Evolutionary conservation across 129 eudicot genomes (phyloP).

Genomic region (Oenanthe sinensis): DNA sequence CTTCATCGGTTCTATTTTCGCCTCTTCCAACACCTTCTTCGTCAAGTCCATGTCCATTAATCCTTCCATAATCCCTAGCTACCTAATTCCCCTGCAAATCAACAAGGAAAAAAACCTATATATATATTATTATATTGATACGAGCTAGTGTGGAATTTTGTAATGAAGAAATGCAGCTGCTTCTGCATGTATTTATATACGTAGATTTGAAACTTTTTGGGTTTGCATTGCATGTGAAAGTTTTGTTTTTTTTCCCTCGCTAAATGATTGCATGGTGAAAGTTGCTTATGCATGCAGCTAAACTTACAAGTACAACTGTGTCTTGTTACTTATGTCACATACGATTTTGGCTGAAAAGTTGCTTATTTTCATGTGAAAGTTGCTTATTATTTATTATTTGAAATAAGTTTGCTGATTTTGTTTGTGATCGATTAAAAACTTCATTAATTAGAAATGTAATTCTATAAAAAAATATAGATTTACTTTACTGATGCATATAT

Average conservation of each 20-base stretch:
- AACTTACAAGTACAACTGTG: no score
- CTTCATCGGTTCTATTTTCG: slow-evolving; percentile 54
- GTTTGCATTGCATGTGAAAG: neutral
- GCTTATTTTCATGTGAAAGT: neutral
- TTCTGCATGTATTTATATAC: neutral
- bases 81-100: neutral
- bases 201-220: neutral
- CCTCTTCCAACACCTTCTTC: slow-evolving; percentile 68
- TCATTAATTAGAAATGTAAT: no score
- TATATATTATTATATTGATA: no score
- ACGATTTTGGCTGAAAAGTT: no score
- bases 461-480: no score
- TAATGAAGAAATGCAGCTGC: neutral
- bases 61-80: slow-evolving; percentile 29
- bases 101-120: neutral
- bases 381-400: neutral
- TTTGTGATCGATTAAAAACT: no score
- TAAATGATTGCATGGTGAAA: no score
- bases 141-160: neutral
- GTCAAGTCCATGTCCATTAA: slow-evolving; percentile 46
- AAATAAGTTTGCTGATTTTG: no score
- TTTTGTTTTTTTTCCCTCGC: no score
- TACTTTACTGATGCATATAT: no score
- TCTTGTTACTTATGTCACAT: no score
- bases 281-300: no score